These are phyloP conservation scores for Xylariaceae sp. DNA, from an alignment of 2,329 filamentous ascomycete genomes.

Conservation along the genomic window DNA sequence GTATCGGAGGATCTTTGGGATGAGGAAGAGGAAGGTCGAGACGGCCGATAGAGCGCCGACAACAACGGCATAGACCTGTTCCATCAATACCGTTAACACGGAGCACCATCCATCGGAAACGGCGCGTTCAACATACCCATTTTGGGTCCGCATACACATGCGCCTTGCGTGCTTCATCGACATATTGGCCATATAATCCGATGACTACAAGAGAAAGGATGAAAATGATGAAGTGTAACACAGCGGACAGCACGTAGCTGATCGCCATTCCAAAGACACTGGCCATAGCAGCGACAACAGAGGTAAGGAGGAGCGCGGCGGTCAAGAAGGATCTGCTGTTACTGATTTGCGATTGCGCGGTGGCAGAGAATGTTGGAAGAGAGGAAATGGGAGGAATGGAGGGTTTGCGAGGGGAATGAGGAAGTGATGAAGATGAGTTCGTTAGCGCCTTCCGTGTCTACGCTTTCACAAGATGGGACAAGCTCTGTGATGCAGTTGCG, in stretches of 20 bases:
- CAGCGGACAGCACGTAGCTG: constrained; percentile 52
- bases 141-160: constrained; percentile 55
- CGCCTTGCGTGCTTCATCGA: constrained; percentile 50
- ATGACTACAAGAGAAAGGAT: constrained; percentile 71
- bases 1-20: constrained; percentile 57
- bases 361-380: no score
- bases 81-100: no score
- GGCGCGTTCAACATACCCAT: constrained; percentile 57
- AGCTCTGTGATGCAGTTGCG: no score
- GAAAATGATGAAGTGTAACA: constrained; percentile 73
- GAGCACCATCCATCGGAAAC: no score
- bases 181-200: constrained; percentile 71
- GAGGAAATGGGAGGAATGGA: no score
- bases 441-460: no score
- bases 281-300: constrained; percentile 34
- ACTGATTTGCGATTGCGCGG: no score
- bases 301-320: constrained; percentile 2
- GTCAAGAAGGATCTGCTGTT: no score
- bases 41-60: constrained; percentile 62
- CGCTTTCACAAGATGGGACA: no score
- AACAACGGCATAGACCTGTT: constrained; percentile 66
- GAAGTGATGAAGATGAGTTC: no score
- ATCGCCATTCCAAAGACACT: constrained; percentile 41
- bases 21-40: constrained; percentile 61
- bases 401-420: no score